phyloP scores from a whole-genome alignment of 2,329 filamentous ascomycete genomes.

The Scytalidium sp. region DNA sequence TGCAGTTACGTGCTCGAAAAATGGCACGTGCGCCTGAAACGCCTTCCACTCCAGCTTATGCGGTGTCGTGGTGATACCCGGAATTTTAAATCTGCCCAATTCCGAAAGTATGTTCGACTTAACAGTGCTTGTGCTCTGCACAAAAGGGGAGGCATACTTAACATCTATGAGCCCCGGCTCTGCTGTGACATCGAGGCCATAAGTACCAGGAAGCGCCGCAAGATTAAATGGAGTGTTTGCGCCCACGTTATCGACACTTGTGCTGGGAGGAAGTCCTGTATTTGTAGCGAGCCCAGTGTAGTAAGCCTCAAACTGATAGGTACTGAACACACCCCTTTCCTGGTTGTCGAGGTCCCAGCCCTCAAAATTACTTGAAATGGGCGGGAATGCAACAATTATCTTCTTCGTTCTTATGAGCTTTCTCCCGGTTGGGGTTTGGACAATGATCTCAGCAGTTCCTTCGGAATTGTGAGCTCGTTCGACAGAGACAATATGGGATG shows the following conservation, averaged over 20 bases:
- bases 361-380: conserved; percentile 30
- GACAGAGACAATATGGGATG: conserved; percentile 8
- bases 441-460: conserved; percentile 23
- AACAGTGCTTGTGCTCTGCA: conserved; percentile 11
- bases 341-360: conserved; percentile 31
- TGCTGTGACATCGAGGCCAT: conserved; percentile 18
- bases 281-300: conserved; percentile 36
- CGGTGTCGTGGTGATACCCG: not conserved
- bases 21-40: conserved; percentile 17
- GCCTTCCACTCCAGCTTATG: conserved; percentile 10
- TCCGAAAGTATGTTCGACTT: conserved; percentile 11
- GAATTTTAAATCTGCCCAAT: conserved; percentile 7
- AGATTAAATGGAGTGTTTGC: conserved; percentile 24
- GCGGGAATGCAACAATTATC: conserved; percentile 40
- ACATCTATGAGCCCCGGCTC: conserved; percentile 11
- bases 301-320: conserved; percentile 35
- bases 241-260: conserved; percentile 24
- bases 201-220: conserved; percentile 28
- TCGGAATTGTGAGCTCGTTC: conserved; percentile 5
- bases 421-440: conserved; percentile 26
- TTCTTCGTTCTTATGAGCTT: conserved; percentile 35
- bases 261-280: conserved; percentile 29
- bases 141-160: conserved; percentile 11
- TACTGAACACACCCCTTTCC: conserved; percentile 34
- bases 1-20: conserved; percentile 20